Conservation (phyloP, 768 basidiomycete genomes). For the Panus rudis region DNA sequence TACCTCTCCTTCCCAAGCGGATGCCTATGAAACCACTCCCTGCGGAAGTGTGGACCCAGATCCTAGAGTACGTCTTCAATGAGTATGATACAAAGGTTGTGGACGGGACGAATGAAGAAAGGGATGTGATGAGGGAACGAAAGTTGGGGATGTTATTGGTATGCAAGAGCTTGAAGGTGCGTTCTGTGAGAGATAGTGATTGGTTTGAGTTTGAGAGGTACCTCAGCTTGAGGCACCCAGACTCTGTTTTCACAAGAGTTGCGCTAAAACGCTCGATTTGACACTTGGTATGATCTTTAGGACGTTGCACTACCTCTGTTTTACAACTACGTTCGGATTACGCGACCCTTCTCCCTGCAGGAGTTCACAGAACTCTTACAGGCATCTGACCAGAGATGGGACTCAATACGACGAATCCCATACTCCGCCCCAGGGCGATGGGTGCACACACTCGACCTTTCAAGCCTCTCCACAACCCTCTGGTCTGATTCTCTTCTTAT, state of each 20-base stretch:
- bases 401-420: constrained; percentile 80
- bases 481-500: constrained; percentile 44
- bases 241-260: constrained; percentile 3
- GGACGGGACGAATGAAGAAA: constrained; percentile 4
- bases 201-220: not conserved
- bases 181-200: constrained; percentile 11
- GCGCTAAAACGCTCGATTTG: not conserved
- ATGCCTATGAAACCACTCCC: constrained; percentile 52
- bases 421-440: constrained; percentile 86
- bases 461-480: constrained; percentile 37
- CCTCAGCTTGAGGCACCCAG: not conserved
- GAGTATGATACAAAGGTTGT: constrained; percentile 9
- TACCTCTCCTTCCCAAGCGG: constrained; percentile 59
- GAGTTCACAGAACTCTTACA: constrained; percentile 53
- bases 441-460: constrained; percentile 72
- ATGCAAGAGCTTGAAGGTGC: constrained; percentile 35
- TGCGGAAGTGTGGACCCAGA: constrained; percentile 61
- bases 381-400: constrained; percentile 73
- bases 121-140: constrained; percentile 3
- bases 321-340: constrained; percentile 48
- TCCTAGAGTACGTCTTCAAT: constrained; percentile 38
- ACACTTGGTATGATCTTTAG: constrained; percentile 28
- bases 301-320: constrained; percentile 60
- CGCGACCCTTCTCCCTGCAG: constrained; percentile 38
- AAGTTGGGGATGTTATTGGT: constrained; percentile 26